These are phyloP conservation scores for Gynostemma pentaphyllum DNA, from an alignment of 306 rosid species.

Conservation along the genomic window DNA sequence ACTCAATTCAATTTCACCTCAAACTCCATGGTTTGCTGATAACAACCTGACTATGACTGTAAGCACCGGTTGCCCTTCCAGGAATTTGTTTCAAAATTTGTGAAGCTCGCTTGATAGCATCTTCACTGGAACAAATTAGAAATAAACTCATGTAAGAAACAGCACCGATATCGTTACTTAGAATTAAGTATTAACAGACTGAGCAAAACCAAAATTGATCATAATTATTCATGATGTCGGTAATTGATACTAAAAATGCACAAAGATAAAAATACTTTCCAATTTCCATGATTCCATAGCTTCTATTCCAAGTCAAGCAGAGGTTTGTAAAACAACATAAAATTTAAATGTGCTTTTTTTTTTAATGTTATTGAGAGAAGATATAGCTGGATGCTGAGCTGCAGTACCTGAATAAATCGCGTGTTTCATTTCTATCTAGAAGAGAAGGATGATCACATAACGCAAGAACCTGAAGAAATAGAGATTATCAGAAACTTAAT, in stretches of 20 bases:
- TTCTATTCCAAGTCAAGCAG: background rate
- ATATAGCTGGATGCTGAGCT: background rate
- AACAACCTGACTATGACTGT: slow-evolving; percentile 90
- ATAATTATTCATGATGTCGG: background rate
- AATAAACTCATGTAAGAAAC: background rate
- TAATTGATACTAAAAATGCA: too few species aligned
- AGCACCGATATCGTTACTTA: background rate
- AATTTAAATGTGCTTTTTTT: too few species aligned
- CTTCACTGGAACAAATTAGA: slow-evolving; percentile 39
- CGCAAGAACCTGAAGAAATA: slow-evolving; percentile 58
- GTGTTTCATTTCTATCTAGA: slow-evolving; percentile 69
- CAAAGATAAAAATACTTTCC: too few species aligned
- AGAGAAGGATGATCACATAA: slow-evolving; percentile 78
- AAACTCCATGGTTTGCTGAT: background rate
- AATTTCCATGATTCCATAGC: background rate
- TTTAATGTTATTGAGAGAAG: background rate
- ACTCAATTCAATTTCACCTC: background rate
- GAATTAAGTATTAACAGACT: background rate
- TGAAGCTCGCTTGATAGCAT: slow-evolving; percentile 67
- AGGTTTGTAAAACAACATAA: background rate
- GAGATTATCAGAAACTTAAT: slow-evolving; percentile 12
- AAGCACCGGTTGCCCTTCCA: slow-evolving; percentile 91
- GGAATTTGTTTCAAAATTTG: slow-evolving; percentile 72
- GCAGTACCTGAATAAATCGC: slow-evolving; percentile 80
- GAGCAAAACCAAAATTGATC: background rate